Evolutionary conservation across 345 rosid species (phyloP).

Genomic region (Salix udensis): DNA sequence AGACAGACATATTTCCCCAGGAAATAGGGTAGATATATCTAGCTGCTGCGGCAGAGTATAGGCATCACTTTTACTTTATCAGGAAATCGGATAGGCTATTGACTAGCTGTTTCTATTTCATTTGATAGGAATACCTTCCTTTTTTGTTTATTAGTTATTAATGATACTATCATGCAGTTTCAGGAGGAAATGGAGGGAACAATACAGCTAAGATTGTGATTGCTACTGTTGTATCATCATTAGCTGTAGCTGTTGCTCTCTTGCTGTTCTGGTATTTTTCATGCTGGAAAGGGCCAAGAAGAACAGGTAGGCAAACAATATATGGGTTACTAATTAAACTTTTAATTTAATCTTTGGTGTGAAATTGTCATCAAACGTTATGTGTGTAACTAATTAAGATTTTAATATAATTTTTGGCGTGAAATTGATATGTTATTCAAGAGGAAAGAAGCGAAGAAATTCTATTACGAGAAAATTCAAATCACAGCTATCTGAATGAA

Average conservation of each 20-base stretch:
- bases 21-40: no score
- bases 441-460: slow-evolving; percentile 28
- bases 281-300: slow-evolving; percentile 27
- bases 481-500: background rate
- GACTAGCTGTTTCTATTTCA: background rate
- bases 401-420: background rate
- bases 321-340: no score
- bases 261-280: slow-evolving; percentile 23
- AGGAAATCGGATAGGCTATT: background rate
- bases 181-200: slow-evolving; percentile 21
- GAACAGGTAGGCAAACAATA: slow-evolving; percentile 17
- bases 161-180: background rate
- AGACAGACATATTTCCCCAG: no score
- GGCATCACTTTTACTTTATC: no score
- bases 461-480: slow-evolving; percentile 17
- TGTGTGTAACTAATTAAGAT: no score
- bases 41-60: no score
- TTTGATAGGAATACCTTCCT: background rate
- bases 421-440: background rate
- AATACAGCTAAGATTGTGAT: slow-evolving; percentile 19
- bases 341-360: background rate
- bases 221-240: slow-evolving; percentile 10
- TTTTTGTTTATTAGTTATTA: background rate
- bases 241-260: slow-evolving; percentile 16
- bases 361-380: background rate